Evolutionary conservation across 805 yeast genomes (phyloP), one percentile per base, ranked within the genome.

Genomic region (Starmerella sirachaensis): DNA sequence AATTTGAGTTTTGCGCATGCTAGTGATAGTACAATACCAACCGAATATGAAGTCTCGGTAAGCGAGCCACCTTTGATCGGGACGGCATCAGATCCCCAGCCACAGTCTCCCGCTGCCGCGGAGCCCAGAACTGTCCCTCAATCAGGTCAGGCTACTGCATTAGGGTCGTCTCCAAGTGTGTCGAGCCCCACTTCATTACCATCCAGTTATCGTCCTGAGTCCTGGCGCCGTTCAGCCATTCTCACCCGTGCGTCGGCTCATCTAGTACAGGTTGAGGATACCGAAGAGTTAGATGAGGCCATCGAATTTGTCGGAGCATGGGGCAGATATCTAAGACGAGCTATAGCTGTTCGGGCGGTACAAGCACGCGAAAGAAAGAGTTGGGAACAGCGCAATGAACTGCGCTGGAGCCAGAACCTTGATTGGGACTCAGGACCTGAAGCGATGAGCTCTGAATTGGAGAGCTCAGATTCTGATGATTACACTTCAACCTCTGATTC

Each of bases 341-440:
- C 59, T 1, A 48, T 58, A 32, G 61, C 61, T 4, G 47, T 50
- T 6, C 43, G 61, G 3, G 58, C 54, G 5, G 40, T 53, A 2
- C 43, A 51, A 10, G 41, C 27, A 3, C 35, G 39, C 18, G 33
- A 41, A 11, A 32, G 40, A 10, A 28, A 32, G 18, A 31, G 38
- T 26, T 19, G 37, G 31, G 46, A 45, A 24, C 32, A 28, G 31
- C 29, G 21, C 1, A 32, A 37, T 20, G 49, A 45, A 17, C 10
- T 18, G 8, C 28, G 44, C 8, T 45, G 49, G 49, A 38, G 41
- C 24, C 17, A 22, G 13, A 37, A 40, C 18, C 16, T 37, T 3
- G 27, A 25, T 7, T 43, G 38, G 33, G 43, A 38, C 13, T 41
- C 48, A 2, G 42, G 38, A 19, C 29, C 45, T 34, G 31, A n/a